Percentiles rank a stretch among this genome's conserved stretches.
Conservation (phyloP, 345 rosid species). For the Eutrema japonicum region DNA sequence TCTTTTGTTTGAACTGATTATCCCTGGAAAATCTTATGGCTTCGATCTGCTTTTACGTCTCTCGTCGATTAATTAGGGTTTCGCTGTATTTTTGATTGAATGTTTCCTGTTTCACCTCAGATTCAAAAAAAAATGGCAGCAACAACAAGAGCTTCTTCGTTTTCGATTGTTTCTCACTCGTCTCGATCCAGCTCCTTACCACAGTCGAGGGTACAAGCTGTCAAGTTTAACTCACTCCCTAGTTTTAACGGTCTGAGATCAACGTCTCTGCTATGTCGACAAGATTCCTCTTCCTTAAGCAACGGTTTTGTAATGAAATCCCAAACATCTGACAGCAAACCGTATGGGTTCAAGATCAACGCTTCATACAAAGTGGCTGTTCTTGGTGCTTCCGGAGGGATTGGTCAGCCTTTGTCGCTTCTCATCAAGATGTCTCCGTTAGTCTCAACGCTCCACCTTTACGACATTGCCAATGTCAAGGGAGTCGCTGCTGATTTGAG, state of each 20-base stretch:
- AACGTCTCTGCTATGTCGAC: slow-evolving; percentile 53
- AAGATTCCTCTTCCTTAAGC: slow-evolving; percentile 58
- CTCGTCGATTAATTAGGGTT: slow-evolving; percentile 23
- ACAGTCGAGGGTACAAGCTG: slow-evolving; percentile 49
- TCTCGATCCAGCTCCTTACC: slow-evolving; percentile 50
- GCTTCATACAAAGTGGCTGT: slow-evolving; percentile 89
- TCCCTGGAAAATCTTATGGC: not conserved
- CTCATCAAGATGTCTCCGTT: slow-evolving; percentile 93
- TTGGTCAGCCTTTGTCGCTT: slow-evolving; percentile 88
- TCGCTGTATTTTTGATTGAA: not conserved
- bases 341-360: slow-evolving; percentile 55
- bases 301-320: slow-evolving; percentile 50
- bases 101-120: not conserved
- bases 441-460: slow-evolving; percentile 76
- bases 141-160: slow-evolving; percentile 61
- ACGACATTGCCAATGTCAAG: slow-evolving; percentile 90
- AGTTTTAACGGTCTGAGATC: slow-evolving; percentile 71
- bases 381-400: slow-evolving; percentile 95
- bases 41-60: slow-evolving; percentile 2
- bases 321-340: slow-evolving; percentile 42
- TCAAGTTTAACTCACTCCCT: slow-evolving; percentile 51
- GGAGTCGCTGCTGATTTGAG: slow-evolving; percentile 96
- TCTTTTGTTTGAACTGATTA: not conserved
- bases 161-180: slow-evolving; percentile 56
- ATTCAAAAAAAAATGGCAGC: slow-evolving; percentile 61